Evolutionary conservation across 768 basidiomycete species (phyloP).

Genomic region (Arthromyces matolae): DNA sequence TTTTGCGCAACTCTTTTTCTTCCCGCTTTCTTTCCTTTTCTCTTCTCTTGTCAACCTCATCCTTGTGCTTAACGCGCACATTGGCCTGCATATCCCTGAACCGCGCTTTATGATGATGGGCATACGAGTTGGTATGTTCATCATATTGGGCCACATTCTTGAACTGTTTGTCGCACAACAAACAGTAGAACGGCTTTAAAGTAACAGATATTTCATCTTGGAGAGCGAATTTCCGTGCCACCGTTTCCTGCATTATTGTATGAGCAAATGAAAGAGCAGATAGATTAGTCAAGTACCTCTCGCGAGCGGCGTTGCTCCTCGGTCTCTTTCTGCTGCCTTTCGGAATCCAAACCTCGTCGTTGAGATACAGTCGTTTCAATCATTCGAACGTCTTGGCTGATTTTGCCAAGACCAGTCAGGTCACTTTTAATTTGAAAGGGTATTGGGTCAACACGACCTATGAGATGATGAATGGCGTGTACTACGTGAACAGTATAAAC

Average conservation of each 20-base stretch:
- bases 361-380: slow-evolving; percentile 84
- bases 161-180: slow-evolving; percentile 85
- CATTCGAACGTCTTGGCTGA: slow-evolving; percentile 75
- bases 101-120: slow-evolving; percentile 82
- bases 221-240: slow-evolving; percentile 62
- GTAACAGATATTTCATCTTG: slow-evolving; percentile 65
- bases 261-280: slow-evolving; percentile 3
- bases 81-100: slow-evolving; percentile 79
- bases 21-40: slow-evolving; percentile 86
- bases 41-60: slow-evolving; percentile 69
- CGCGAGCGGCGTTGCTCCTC: slow-evolving; percentile 70
- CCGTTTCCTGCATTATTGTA: slow-evolving; percentile 45
- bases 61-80: slow-evolving; percentile 59
- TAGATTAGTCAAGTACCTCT: slow-evolving; percentile 45
- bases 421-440: slow-evolving; percentile 80
- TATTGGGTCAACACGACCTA: slow-evolving; percentile 80
- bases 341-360: slow-evolving; percentile 75
- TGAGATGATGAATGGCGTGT: background rate
- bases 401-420: slow-evolving; percentile 75
- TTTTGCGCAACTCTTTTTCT: slow-evolving; percentile 80
- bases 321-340: slow-evolving; percentile 75
- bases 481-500: background rate
- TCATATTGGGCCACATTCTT: slow-evolving; percentile 83
- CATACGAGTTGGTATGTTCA: slow-evolving; percentile 87
- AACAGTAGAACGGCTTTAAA: slow-evolving; percentile 75